These are phyloP conservation scores for Phytophthora meadii DNA, from an alignment of 352 stramenopile species.

Conservation along the genomic window DNA sequence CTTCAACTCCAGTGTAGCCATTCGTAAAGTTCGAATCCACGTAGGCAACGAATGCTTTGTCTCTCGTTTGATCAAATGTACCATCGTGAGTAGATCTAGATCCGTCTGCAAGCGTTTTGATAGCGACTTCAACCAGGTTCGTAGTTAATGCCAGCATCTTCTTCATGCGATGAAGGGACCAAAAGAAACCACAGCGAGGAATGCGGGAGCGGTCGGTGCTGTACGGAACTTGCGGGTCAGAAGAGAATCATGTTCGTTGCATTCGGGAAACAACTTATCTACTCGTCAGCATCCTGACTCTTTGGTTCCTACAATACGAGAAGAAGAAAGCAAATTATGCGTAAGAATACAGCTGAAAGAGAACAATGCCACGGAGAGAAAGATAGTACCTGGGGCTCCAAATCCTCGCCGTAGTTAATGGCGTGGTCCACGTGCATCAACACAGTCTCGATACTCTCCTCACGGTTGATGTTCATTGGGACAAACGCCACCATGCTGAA, in stretches of 20 bases:
- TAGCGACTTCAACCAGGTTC: neutral
- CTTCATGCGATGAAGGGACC: constrained; percentile 1
- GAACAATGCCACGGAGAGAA: neutral
- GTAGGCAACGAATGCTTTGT: neutral
- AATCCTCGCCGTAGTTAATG: constrained; percentile 97
- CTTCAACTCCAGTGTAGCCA: constrained; percentile 8
- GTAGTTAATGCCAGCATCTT: neutral
- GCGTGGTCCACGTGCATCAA: constrained; percentile 95
- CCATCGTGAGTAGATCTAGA: neutral
- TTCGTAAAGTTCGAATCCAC: neutral
- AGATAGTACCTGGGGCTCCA: constrained; percentile 83
- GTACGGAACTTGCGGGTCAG: constrained; percentile 5
- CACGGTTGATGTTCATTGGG: constrained; percentile 96
- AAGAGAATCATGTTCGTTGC: constrained; percentile 18
- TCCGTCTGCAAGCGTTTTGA: neutral
- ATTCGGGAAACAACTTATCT: constrained; percentile 13
- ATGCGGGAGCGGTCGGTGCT: constrained; percentile 3
- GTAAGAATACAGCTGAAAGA: constrained; percentile 4
- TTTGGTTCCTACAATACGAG: constrained; percentile 67
- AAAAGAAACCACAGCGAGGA: constrained; percentile 10
- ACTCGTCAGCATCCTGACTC: constrained; percentile 58
- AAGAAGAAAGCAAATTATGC: neutral
- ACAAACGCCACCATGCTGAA: constrained; percentile 98
- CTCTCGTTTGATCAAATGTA: no score
- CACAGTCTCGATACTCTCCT: constrained; percentile 97